A percentile compares a stretch with the other conserved stretches of the same genome.
Evolutionary conservation across 2,329 filamentous ascomycete genomes (phyloP).

Genomic region (Zymoseptoria pseudotritici): DNA sequence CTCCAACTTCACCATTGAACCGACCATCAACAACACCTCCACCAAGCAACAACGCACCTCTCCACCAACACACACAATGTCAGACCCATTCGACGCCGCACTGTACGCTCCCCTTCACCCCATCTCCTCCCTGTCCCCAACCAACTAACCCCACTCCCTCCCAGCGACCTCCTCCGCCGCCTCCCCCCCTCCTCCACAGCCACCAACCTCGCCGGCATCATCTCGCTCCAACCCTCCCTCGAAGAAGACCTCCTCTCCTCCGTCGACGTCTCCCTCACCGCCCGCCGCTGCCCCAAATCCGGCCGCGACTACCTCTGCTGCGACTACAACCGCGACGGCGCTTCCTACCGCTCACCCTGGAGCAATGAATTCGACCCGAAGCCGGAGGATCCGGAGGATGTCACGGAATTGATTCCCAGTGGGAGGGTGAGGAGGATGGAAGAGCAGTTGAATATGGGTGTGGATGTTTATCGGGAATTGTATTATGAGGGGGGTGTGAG

Average conservation of each 20-base stretch:
- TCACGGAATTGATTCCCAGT: conserved; percentile 78
- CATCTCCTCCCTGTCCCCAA: neutral
- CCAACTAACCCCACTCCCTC: conserved; percentile 5
- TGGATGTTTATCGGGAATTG: conserved; percentile 92
- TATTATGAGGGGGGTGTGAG: conserved; percentile 96
- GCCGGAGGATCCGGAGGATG: conserved; percentile 62
- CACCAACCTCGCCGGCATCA: conserved; percentile 79
- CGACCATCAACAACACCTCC: neutral
- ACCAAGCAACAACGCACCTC: neutral
- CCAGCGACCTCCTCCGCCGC: conserved; percentile 92
- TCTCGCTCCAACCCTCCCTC: conserved; percentile 78
- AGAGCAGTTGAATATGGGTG: conserved; percentile 86
- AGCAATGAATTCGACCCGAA: conserved; percentile 85
- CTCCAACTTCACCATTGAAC: neutral
- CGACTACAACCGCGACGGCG: conserved; percentile 98
- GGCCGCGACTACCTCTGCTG: conserved; percentile 95
- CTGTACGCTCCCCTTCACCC: conserved; percentile 48
- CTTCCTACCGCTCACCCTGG: conserved; percentile 98
- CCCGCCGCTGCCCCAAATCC: conserved; percentile 77
- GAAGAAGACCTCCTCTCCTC: conserved; percentile 97
- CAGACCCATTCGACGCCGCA: conserved; percentile 66
- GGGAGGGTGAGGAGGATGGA: conserved; percentile 92
- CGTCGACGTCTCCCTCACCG: conserved; percentile 87
- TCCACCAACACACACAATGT: conserved; percentile 7
- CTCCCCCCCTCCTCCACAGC: conserved; percentile 91